Evolutionary conservation across 305 asterid species (phyloP).

Genomic region (Stenogyne calaminthoides): DNA sequence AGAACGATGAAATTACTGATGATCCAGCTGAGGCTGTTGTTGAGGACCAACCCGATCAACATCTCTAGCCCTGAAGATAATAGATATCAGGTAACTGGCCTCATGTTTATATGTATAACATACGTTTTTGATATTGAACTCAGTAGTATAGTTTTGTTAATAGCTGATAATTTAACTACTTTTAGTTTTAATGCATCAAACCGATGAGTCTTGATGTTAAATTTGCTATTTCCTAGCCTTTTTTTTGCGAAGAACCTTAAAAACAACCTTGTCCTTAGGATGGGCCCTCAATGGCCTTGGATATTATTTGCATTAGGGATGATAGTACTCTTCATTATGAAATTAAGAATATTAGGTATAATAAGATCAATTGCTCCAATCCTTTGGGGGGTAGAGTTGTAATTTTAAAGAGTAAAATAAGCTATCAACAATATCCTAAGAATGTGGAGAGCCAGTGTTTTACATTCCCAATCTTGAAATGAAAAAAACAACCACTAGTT

Average conservation of each 20-base stretch:
- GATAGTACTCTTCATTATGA: no score
- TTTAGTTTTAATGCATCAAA: background rate
- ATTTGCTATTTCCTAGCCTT: background rate
- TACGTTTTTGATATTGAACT: no score
- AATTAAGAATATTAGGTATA: no score
- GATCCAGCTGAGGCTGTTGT: conserved; percentile 38
- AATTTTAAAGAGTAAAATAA: background rate
- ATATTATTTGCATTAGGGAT: no score
- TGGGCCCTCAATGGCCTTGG: background rate
- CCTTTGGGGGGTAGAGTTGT: background rate
- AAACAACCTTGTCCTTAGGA: background rate
- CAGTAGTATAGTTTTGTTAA: no score
- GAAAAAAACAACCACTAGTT: background rate
- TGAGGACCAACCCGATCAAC: conserved; percentile 41
- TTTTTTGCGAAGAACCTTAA: no score
- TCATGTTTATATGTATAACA: background rate
- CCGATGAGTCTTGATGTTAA: background rate
- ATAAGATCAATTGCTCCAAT: background rate
- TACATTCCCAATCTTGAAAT: background rate
- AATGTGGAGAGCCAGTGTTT: conserved; percentile 27
- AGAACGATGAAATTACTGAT: conserved; percentile 37
- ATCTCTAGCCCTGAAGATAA: conserved; percentile 22
- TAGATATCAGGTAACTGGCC: background rate
- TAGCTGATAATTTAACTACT: background rate
- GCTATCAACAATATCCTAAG: background rate